These are phyloP conservation scores for Metroxylon sagu DNA, from an alignment of 176 grass and related monocot species.

Conservation along the genomic window DNA sequence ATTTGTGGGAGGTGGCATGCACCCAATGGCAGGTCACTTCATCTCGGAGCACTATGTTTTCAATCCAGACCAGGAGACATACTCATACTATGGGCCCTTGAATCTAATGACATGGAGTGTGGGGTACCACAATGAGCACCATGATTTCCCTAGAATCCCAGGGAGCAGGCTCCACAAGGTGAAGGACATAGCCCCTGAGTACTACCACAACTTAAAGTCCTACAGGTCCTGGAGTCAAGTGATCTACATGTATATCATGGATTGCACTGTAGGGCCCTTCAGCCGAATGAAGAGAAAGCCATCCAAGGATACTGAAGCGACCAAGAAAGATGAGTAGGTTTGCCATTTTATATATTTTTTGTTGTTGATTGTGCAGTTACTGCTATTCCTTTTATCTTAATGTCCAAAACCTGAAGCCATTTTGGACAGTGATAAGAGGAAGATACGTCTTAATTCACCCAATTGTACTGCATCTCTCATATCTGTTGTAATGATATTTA, in stretches of 20 bases:
- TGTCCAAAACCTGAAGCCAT: too few species aligned
- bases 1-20: constrained; percentile 92
- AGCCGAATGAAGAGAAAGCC: constrained; percentile 90
- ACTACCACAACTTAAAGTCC: constrained; percentile 49
- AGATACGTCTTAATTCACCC: too few species aligned
- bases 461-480: too few species aligned
- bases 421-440: too few species aligned
- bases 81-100: constrained; percentile 89
- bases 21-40: constrained; percentile 92
- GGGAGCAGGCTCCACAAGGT: constrained; percentile 69
- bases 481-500: too few species aligned
- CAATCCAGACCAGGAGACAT: constrained; percentile 71
- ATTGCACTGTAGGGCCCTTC: constrained; percentile 64
- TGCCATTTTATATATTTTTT: neutral
- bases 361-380: too few species aligned
- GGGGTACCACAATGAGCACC: constrained; percentile 96
- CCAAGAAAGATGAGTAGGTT: constrained; percentile 50
- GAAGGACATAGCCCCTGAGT: constrained; percentile 78
- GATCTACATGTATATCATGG: constrained; percentile 96
- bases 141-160: constrained; percentile 89
- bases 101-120: constrained; percentile 93
- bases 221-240: constrained; percentile 94
- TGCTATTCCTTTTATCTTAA: too few species aligned
- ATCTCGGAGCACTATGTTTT: constrained; percentile 96
- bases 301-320: neutral